phyloP scores from a whole-genome alignment of 139 green algal genomes.

The Pedinophyceae sp. region DNA sequence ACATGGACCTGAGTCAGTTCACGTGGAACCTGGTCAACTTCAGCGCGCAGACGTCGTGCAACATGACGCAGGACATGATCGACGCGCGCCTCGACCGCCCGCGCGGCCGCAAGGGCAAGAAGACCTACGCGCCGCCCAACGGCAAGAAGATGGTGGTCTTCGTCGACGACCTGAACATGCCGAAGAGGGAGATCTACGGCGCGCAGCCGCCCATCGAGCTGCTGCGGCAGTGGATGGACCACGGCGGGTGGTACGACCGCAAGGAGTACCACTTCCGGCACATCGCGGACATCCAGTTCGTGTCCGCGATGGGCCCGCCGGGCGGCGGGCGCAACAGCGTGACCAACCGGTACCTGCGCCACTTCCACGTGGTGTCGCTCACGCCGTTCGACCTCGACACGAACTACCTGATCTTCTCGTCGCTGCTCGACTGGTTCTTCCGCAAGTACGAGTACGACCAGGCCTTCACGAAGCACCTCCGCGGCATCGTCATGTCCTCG shows the following conservation, averaged over 20 bases:
- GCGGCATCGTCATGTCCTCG: constrained; percentile 15
- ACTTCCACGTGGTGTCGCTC: constrained; percentile 32
- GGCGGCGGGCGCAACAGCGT: constrained; percentile 42
- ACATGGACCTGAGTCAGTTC: constrained; percentile 9
- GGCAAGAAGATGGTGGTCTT: constrained; percentile 37
- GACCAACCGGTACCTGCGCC: constrained; percentile 39
- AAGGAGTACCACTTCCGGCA: constrained; percentile 42
- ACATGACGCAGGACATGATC: constrained; percentile 23
- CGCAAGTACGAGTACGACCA: constrained; percentile 6
- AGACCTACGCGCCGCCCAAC: constrained; percentile 37
- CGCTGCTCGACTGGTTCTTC: constrained; percentile 44
- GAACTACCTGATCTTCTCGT: constrained; percentile 43
- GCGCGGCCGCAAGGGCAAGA: constrained; percentile 25
- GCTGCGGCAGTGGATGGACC: constrained; percentile 64
- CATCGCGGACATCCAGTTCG: constrained; percentile 56
- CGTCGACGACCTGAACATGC: constrained; percentile 62
- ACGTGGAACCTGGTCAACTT: constrained; percentile 22
- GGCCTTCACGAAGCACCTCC: background rate
- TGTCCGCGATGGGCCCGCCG: constrained; percentile 48
- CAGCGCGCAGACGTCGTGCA: constrained; percentile 6
- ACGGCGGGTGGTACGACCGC: constrained; percentile 68
- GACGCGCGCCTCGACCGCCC: constrained; percentile 43
- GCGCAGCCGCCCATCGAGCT: constrained; percentile 69
- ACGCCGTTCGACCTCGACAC: constrained; percentile 37
- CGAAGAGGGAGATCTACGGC: constrained; percentile 59